Evolutionary conservation across 371 early-diverging fungal species (phyloP), one percentile per base, ranked within the genome.

Genomic region (Sporodiniella umbellata): DNA sequence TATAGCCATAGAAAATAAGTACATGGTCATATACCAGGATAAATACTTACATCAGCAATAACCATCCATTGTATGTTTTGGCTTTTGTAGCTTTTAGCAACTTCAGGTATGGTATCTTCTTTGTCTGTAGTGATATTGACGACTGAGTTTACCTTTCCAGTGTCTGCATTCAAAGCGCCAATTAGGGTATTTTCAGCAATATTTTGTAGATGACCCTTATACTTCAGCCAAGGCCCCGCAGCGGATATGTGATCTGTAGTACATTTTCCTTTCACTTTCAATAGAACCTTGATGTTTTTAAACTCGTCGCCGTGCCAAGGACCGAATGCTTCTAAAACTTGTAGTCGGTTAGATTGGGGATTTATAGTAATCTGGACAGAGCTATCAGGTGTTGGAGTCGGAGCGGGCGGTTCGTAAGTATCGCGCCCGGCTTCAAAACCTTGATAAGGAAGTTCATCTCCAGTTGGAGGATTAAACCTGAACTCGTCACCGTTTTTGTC

Each of bases 201-300:
- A 80, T 96, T 97, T 70, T 95, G 90, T 60, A 97, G 69, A 64
- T 97, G 98, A 4, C 97, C 97, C 75, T 92, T 91, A 81, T 92
- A 97, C 70, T 96, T 97, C 57, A 97, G 78, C 96, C 98, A 97
- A 23, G 91, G 93, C 25, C 97, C 97, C 39, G 95, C 96, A 18
- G 91, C 91, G 44, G 92, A 91, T 62, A 97, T 96, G 65, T 97
- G 96, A 73, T 96, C 96, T 4, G 98, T 97, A 5, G 98, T 97
- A 78, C 98, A 97, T 71, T 97, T 97, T 62, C 98, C 98, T 74
- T 92, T 82, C 39, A 93, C 96, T 67, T 94, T 94, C 60, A 95
- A 80, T 45, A 96, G 72, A 15, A 97, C 88, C 17, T 81, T 80
- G 24, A 90, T 66, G 47, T 86, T 60, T 51, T 81, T 65, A 48